Evolutionary conservation across 1,284 basidiomycete genomes (phyloP).

Genomic region (Ceraceosorus guamensis): DNA sequence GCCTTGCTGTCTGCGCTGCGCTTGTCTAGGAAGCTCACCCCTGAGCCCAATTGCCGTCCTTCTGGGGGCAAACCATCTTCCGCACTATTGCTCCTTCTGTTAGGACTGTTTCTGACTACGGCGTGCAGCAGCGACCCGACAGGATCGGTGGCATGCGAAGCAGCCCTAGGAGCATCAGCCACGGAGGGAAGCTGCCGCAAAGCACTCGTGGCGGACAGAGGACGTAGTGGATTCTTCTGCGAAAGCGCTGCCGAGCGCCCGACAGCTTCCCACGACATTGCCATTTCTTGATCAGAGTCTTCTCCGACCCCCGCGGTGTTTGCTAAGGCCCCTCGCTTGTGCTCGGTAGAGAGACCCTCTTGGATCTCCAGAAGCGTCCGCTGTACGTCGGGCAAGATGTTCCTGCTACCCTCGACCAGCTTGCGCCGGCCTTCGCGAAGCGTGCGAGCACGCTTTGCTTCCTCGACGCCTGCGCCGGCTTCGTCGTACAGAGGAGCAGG

Average conservation of each 20-base stretch:
- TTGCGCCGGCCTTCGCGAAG: slow-evolving; percentile 27
- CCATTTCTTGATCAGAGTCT: background rate
- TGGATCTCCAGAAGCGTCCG: slow-evolving; percentile 26
- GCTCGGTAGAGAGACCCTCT: slow-evolving; percentile 14
- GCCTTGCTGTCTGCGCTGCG: too few relatives aligned
- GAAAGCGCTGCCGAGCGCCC: background rate
- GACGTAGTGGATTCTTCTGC: background rate
- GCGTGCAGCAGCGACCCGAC: background rate
- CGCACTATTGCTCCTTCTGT: background rate
- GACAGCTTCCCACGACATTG: background rate
- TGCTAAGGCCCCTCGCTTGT: slow-evolving; percentile 11
- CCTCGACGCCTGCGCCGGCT: background rate
- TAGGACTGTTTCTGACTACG: background rate
- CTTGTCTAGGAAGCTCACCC: too few relatives aligned
- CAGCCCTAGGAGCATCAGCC: background rate
- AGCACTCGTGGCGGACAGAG: background rate
- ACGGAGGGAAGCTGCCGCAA: background rate
- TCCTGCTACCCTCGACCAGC: slow-evolving; percentile 22
- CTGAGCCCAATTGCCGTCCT: too few relatives aligned
- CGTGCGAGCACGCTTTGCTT: slow-evolving; percentile 2
- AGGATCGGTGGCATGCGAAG: background rate
- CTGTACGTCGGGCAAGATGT: slow-evolving; percentile 29
- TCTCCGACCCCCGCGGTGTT: background rate
- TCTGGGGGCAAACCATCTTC: too few relatives aligned
- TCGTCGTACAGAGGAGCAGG: slow-evolving; percentile 15